Evolutionary conservation across 2,329 filamentous ascomycete genomes (phyloP), one percentile per base, ranked within the genome.

Genomic region (Fusarium sp.): DNA sequence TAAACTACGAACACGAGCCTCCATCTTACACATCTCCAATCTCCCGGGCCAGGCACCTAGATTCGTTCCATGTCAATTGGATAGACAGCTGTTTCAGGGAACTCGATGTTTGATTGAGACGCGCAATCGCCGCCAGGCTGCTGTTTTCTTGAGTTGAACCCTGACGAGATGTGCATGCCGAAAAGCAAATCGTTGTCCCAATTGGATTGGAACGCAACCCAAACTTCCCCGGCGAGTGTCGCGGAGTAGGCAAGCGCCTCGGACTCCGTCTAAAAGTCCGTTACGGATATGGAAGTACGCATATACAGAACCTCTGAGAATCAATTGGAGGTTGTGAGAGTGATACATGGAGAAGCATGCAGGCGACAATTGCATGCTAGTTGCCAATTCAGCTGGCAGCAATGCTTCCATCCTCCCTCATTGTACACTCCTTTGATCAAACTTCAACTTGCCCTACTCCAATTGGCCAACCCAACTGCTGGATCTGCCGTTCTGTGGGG

Each of bases 391-490:
- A 54, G 18, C 27, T 54, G 27, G 27, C 10, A 54, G n/a, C 47
- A 14, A 52, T 52, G 27, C 29, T 14, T 31, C 16, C 25, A 52
- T 33, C 31, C 52, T 56, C 50, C 20, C n/a, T 38, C 56, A n/a
- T 40, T 40, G 16, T 27, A 38, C 22, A 18, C 56, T 20, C 20
- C 22, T 38, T 22, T 58, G 7, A 11, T 47, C 20, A 50, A 60
- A 31, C 29, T n/a, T 47, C 40, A 47, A 20, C 31, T 47, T 14
- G 6, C 38, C 25, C 29, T 35, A 7, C 31, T 45, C 33, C 27
- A 62, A 62, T 62, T 62, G 42, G 59, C 59, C 40, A 62, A n/a
- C 59, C 59, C 18, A 20, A 54, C 18, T 50, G 20, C 42, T 62
- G 42, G 40, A 50, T 22, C 29, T 45, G 18, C 29, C 25, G 27